These are phyloP conservation scores for Haematococcus lacustris DNA, from an alignment of 139 green algal genomes.

Conservation along the genomic window DNA sequence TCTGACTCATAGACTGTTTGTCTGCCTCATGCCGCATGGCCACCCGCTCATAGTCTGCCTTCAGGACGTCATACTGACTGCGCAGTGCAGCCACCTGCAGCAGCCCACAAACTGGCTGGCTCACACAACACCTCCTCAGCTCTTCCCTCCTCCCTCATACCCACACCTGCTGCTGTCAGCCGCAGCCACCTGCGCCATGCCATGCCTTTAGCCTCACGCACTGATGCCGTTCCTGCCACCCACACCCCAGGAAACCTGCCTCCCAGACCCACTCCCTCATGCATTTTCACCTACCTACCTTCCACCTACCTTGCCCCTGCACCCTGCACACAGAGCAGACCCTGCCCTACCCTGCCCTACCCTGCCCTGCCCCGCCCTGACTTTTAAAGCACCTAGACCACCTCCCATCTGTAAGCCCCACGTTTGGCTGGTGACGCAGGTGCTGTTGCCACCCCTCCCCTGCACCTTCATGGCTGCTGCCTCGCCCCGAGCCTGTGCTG, in stretches of 20 bases:
- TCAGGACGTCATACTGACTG: background rate
- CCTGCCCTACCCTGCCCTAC: background rate
- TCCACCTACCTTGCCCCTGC: background rate
- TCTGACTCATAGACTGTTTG: background rate
- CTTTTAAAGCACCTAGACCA: background rate
- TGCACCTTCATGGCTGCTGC: background rate
- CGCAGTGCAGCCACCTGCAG: conserved; percentile 1
- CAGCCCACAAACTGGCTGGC: too few relatives aligned
- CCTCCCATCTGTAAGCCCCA: too few relatives aligned
- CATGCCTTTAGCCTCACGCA: background rate
- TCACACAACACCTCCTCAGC: too few relatives aligned
- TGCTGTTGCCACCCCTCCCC: background rate
- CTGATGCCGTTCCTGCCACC: background rate
- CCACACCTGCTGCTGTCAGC: background rate
- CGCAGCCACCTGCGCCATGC: background rate
- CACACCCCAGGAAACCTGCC: background rate
- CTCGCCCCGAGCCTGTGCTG: background rate
- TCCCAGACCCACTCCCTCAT: background rate
- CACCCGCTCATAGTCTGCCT: background rate
- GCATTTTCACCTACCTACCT: background rate
- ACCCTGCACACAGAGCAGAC: background rate
- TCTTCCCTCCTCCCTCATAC: too few relatives aligned
- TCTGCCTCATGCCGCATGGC: background rate
- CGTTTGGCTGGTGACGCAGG: background rate
- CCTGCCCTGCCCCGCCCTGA: background rate